Base-by-base conservation (phyloP, 352 stramenopile species). In the Phytophthora uliginosa region DNA sequence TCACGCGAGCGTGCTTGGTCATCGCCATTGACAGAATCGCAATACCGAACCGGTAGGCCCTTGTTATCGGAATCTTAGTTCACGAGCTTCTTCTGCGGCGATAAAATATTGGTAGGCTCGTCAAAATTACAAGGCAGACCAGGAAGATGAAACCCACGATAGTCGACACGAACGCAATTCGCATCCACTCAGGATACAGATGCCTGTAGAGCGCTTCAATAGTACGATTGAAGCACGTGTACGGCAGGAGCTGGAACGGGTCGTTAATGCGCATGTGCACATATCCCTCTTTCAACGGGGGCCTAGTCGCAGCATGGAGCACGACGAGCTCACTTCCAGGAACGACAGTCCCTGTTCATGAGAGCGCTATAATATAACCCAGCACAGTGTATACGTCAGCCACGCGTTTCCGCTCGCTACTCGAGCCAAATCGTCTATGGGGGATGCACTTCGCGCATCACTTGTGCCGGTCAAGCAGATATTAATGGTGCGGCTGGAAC, bases 181-280 rank as follows among this genome's bases (percentile, higher is more conserved):
- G 86, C 79, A 96, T 94, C 84, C 89, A 95, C 42, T 87, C 92
- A 66, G 87, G 90, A 50, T 95, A 96, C 63, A 95, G 65, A 81
- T 95, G 90, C 15, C 88, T 84, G 59, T 95, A 95, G 18, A 96
- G 45, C 6, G 80, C 76, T 67, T 96, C 90, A 63, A 96, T 93
- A 15, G 85, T 93, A 51, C 83, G 88, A 66, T 92, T 95, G 36
- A 95, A 93, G 69, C 89, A 96, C 40, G 85, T 89, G 71, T 96
- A 93, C 12, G 95, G 77, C 59, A 88, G 90, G 50, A 96, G 60
- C 60, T 96, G 90, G 64, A 95, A 94, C 50, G 90, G 81, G 61
- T 86, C 90, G 72, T 95, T 96, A 61, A 95, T 93, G 75, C 89
- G 88, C 90, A 96, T 95, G 78, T 96, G 90, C 54, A 95, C 88